Evolutionary conservation across 192 early-diverging fungal species (phyloP).

Genomic region (Phycomyces nitens): DNA sequence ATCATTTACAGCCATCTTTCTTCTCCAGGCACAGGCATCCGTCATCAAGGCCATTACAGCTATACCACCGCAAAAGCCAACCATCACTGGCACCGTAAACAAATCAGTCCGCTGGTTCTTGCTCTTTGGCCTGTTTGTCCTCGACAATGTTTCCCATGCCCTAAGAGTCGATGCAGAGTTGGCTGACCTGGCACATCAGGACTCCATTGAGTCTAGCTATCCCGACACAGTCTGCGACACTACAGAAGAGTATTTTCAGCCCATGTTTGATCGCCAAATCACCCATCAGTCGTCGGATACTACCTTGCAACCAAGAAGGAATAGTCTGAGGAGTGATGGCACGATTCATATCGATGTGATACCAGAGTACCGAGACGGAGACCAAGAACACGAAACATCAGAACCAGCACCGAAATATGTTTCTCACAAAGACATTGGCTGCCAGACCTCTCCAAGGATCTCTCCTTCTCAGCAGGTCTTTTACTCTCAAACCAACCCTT

Average conservation of each 20-base stretch:
- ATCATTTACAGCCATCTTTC: not conserved
- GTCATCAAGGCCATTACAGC: not conserved
- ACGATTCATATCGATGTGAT: no score
- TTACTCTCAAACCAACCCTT: no score
- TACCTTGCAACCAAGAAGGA: no score
- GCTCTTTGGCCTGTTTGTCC: not conserved
- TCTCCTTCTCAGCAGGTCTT: no score
- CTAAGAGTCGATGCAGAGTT: not conserved
- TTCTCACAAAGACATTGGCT: no score
- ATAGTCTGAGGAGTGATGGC: no score
- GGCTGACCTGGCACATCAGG: not conserved
- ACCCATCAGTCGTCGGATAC: not conserved
- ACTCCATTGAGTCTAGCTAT: not conserved
- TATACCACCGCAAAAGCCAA: not conserved
- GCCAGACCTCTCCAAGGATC: no score
- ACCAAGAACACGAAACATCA: no score
- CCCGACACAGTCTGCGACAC: not conserved
- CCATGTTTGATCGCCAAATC: not conserved
- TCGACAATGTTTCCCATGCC: not conserved
- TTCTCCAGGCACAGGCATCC: not conserved
- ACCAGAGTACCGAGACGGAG: no score
- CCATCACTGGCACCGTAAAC: not conserved
- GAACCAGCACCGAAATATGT: no score
- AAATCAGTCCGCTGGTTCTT: not conserved
- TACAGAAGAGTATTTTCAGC: not conserved